Conservation (phyloP, 345 rosid genomes). For the Cardamine occulta region DNA sequence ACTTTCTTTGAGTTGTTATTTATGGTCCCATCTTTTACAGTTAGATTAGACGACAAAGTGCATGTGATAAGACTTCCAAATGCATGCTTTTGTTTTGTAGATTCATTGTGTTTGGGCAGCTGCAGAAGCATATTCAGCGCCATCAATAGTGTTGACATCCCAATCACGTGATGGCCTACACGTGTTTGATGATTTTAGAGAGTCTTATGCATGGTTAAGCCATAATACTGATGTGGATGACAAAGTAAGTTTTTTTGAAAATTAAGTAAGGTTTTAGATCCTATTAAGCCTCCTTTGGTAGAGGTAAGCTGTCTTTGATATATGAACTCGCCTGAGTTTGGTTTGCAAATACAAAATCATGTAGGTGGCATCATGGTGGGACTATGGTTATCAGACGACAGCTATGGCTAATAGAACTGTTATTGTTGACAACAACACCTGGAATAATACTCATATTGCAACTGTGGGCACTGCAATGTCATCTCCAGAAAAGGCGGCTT, state of each 20-base stretch:
- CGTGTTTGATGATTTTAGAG: slow-evolving; percentile 98
- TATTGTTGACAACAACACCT: slow-evolving; percentile 96
- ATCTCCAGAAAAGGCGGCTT: slow-evolving; percentile 98
- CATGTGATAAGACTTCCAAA: slow-evolving; percentile 17
- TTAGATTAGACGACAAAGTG: slow-evolving; percentile 15
- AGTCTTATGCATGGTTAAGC: slow-evolving; percentile 93
- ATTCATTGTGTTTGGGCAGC: slow-evolving; percentile 99
- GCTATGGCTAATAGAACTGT: slow-evolving; percentile 99
- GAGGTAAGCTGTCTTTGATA: slow-evolving; percentile 23
- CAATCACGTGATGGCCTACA: slow-evolving; percentile 77
- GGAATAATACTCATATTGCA: slow-evolving; percentile 99
- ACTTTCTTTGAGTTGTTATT: slow-evolving; percentile 13
- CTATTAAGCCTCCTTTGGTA: slow-evolving; percentile 6
- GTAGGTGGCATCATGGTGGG: slow-evolving; percentile 99
- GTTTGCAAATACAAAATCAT: slow-evolving; percentile 18
- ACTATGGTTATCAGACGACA: slow-evolving; percentile 98
- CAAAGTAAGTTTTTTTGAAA: slow-evolving; percentile 58
- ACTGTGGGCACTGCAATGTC: slow-evolving; percentile 99
- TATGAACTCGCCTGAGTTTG: slow-evolving; percentile 33
- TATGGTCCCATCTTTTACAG: slow-evolving; percentile 17
- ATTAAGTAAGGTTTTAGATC: neutral
- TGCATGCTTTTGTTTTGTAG: slow-evolving; percentile 49
- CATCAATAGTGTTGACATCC: slow-evolving; percentile 93
- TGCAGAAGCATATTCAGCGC: slow-evolving; percentile 99
- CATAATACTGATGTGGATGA: slow-evolving; percentile 99